Evolutionary conservation across 768 basidiomycete species (phyloP), one percentile per base, ranked within the genome.

Genomic region (Auricularia heimuer): DNA sequence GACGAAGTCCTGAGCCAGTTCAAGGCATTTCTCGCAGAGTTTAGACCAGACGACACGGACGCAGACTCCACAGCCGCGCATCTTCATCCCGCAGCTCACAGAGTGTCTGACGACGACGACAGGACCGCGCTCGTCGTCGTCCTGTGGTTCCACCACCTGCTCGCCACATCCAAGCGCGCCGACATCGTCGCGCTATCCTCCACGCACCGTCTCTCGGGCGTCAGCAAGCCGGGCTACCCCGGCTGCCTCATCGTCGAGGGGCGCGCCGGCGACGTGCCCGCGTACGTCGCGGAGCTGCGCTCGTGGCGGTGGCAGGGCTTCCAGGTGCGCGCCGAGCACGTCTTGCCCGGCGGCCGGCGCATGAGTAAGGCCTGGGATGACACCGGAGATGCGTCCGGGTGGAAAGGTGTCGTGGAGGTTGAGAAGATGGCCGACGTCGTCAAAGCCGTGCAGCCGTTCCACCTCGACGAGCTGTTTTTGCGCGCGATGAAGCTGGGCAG

Each of bases 401-500:
- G 56, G 56, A 33, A 29, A 24, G 56, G 56, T 2, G 18, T 60
- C 34, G 7, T 29, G 24, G 56, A 60, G 18, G 34, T 60, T 1
- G 56, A 60, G 56, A 60, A 60, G 56, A 60, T 60, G 24, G 56
- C 29, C 11, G 56, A 60, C 7, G 24, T 60, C 18, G 56, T 35
- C 14, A 29, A 35, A 35, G 34, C 34, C 24, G 4, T 60, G 18
- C 24, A 34, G 4, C 56, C 56, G 11, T 60, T 29, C 12, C 11
- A 33, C 0, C 34, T 60, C 2, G 56, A 60, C 34, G 14, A 35
- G 12, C 24, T 35, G 7, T 60, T 60, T 18, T 7, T 33, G 24
- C 29, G 56, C 56, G 56, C 82, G 71, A 81, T 78, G 7, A 85
- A 72, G 4, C 81, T 74, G 63, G 84, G 75, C 12, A 85, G 72